Evolutionary conservation across 148 eudicot species (phyloP).

Genomic region (Rhododendron williamsianum): DNA sequence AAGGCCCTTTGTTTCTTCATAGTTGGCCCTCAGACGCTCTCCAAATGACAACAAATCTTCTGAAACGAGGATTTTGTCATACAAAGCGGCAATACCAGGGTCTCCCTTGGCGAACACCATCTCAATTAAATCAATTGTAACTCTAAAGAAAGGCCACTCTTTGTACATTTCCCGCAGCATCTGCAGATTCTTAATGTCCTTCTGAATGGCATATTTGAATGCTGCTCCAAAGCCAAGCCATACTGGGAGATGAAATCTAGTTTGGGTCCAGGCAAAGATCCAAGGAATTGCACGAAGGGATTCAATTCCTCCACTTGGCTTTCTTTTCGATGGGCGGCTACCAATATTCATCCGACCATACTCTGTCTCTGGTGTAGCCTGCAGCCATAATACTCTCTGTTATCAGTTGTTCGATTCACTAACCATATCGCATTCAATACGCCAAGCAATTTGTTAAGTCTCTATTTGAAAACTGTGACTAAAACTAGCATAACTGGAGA

Average conservation of each 20-base stretch:
- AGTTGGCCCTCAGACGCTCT: slow-evolving; percentile 59
- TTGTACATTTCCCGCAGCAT: slow-evolving; percentile 93
- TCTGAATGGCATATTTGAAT: slow-evolving; percentile 55
- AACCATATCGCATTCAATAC: not conserved
- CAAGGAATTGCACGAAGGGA: slow-evolving; percentile 98
- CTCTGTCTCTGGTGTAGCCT: slow-evolving; percentile 97
- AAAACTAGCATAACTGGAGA: not conserved
- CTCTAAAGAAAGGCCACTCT: slow-evolving; percentile 97
- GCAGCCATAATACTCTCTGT: not conserved
- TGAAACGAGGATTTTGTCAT: slow-evolving; percentile 85
- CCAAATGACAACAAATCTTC: slow-evolving; percentile 86
- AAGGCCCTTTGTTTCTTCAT: slow-evolving; percentile 64
- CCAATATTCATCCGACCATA: slow-evolving; percentile 98
- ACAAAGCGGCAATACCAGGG: slow-evolving; percentile 86
- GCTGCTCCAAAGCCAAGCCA: slow-evolving; percentile 98
- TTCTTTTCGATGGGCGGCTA: slow-evolving; percentile 94
- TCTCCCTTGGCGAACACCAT: slow-evolving; percentile 99
- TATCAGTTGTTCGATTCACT: not conserved
- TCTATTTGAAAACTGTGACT: not conserved
- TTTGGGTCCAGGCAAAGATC: slow-evolving; percentile 99
- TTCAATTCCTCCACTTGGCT: slow-evolving; percentile 97
- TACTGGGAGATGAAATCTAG: slow-evolving; percentile 94
- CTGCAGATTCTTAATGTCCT: slow-evolving; percentile 61
- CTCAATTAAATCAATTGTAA: slow-evolving; percentile 87
- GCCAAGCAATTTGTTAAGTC: not conserved